Evolutionary conservation across 768 basidiomycete species (phyloP), one percentile per base, ranked within the genome.

Genomic region (Gautieria morchelliformis): DNA sequence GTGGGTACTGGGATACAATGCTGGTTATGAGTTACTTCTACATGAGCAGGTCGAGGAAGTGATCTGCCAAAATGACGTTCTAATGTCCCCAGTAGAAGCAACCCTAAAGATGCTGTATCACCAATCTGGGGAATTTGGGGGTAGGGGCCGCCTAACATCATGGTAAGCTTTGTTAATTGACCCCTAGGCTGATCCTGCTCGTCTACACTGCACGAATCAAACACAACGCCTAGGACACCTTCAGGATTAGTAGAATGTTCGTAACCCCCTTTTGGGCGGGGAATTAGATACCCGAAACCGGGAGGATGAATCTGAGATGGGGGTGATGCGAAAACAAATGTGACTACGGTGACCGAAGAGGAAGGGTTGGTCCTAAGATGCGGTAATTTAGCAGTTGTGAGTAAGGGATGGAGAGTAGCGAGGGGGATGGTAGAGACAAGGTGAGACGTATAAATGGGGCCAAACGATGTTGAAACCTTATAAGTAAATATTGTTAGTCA

Each of bases 231-330:
- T 0, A 98, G 77, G 42, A 70, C 58, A 15, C 70, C 67, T 35
- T 67, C 63, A 5, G 63, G 52, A 12, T 60, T 56, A n/a, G 69
- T 64, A 24, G 46, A 8, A 45, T 27, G 39, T 30, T 54, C 54
- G 61, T 89, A 87, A 20, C 76, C 84, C 5, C 68, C 68, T 33
- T 70, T 71, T 0, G 87, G 83, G 15, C 93, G 87, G 0, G 94
- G 93, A 53, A 96, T 78, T 65, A 99, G 85, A 72, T 93, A 97
- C 9, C 95, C 95, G 67, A 97, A 99, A 4, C 95, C 95, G 2
- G 77, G 76, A 0, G 93, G 92, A 63, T 92, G 87, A 50, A 94
- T 76, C 22, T 67, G 63, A 22, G 72, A 67, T 32, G 78, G 66
- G 60, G 67, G 55, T 32, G 68, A 66, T 45, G 82, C 73, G 73